A percentile compares a stretch with the other conserved stretches of the same genome.
Conservation (phyloP, 176 grass and related monocot species). For the Hordeum marinum region DNA sequence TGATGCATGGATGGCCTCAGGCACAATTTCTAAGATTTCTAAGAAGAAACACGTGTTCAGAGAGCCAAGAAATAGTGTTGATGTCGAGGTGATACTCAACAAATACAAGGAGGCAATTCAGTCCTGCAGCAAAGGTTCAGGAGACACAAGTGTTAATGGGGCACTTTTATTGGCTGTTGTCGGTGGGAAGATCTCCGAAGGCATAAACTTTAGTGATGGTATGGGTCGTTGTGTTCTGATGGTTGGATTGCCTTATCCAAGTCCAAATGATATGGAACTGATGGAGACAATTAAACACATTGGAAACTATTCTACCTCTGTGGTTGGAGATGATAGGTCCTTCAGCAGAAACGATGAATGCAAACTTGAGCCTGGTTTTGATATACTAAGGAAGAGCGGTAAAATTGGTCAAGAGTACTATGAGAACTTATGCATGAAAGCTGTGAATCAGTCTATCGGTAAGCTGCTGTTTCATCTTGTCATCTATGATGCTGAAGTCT, state of each 20-base stretch:
- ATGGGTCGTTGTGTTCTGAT: constrained; percentile 96
- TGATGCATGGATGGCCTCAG: constrained; percentile 73
- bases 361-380: constrained; percentile 59
- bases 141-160: constrained; percentile 45
- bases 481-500: background rate
- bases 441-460: constrained; percentile 98
- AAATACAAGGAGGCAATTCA: constrained; percentile 74
- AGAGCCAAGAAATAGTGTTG: constrained; percentile 77
- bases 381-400: constrained; percentile 57
- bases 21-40: constrained; percentile 66
- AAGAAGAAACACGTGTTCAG: constrained; percentile 82
- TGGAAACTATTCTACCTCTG: constrained; percentile 45
- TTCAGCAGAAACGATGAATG: constrained; percentile 41
- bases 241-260: constrained; percentile 97
- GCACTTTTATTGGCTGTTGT: constrained; percentile 87
- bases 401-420: constrained; percentile 83
- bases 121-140: constrained; percentile 31
- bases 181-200: constrained; percentile 95
- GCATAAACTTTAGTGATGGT: constrained; percentile 90
- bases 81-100: constrained; percentile 64
- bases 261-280: constrained; percentile 78
- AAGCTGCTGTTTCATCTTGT: constrained; percentile 11
- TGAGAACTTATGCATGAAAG: constrained; percentile 98
- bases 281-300: constrained; percentile 90
- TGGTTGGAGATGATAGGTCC: background rate